Conservation (phyloP, 257 asterid species). For the Galeopsis tetrahit region DNA sequence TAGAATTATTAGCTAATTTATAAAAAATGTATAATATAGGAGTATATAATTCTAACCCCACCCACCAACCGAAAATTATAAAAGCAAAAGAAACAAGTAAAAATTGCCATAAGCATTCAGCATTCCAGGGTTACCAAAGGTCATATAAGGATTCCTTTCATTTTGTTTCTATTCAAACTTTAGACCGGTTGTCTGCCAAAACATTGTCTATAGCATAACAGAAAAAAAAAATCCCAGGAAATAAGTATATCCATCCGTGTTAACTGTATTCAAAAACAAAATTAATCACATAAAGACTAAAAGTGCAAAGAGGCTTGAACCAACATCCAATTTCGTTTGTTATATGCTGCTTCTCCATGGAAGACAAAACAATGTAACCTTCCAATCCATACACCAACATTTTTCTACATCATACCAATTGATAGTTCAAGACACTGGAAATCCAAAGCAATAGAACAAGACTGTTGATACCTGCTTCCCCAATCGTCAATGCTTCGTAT, state of each 20-base stretch:
- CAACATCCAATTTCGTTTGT: background rate
- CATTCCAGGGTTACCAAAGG: background rate
- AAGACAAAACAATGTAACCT: slow-evolving; percentile 13
- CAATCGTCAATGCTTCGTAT: slow-evolving; percentile 50
- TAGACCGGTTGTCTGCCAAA: background rate
- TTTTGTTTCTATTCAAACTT: slow-evolving; percentile 11
- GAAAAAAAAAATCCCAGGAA: background rate
- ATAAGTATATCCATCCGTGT: background rate
- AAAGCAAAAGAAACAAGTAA: background rate
- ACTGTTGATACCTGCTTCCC: slow-evolving; percentile 60
- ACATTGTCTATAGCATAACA: background rate
- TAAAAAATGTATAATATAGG: too few relatives aligned
- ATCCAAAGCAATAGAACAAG: slow-evolving; percentile 1
- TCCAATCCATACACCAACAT: background rate
- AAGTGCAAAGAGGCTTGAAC: background rate
- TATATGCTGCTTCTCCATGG: slow-evolving; percentile 16
- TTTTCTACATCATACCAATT: slow-evolving; percentile 7
- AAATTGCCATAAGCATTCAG: background rate
- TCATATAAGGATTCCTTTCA: background rate
- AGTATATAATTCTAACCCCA: background rate
- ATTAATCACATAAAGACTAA: background rate
- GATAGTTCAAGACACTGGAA: slow-evolving; percentile 4
- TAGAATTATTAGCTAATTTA: slow-evolving; percentile 16
- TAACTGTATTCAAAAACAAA: background rate
- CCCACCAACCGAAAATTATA: background rate